These are phyloP conservation scores for Colletotrichum camelliae DNA, from an alignment of 2,329 filamentous ascomycete species.

Conservation along the genomic window DNA sequence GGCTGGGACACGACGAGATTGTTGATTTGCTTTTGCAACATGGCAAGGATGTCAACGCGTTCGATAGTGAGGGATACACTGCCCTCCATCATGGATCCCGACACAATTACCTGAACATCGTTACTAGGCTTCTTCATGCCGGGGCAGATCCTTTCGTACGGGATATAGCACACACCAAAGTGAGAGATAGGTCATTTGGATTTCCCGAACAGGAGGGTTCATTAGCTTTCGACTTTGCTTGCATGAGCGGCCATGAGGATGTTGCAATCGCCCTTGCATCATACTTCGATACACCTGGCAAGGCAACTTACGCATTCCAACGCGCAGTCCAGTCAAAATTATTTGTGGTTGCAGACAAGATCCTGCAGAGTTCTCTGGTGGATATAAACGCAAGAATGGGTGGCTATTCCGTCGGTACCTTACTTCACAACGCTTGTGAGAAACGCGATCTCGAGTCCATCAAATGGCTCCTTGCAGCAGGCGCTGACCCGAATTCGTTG, in stretches of 20 bases:
- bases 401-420: conserved; percentile 20
- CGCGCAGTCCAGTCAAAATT: conserved; percentile 27
- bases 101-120: conserved; percentile 31
- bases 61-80: not conserved
- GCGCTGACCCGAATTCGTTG: conserved; percentile 23
- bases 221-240: not conserved
- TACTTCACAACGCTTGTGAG: conserved; percentile 5
- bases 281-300: conserved; percentile 26
- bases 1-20: not conserved
- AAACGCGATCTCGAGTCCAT: not conserved
- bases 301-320: conserved; percentile 29
- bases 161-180: conserved; percentile 21
- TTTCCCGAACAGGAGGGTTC: not conserved
- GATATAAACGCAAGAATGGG: conserved; percentile 32
- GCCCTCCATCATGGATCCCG: conserved; percentile 39
- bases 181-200: not conserved
- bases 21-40: not conserved
- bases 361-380: conserved; percentile 34
- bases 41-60: not conserved
- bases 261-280: conserved; percentile 26
- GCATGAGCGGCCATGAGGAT: not conserved
- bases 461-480: conserved; percentile 26
- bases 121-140: conserved; percentile 35
- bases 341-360: conserved; percentile 27
- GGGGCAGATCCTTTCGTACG: conserved; percentile 36